Conservation (phyloP, 2,329 filamentous ascomycete species). For the Chaetothyriales sp. region DNA sequence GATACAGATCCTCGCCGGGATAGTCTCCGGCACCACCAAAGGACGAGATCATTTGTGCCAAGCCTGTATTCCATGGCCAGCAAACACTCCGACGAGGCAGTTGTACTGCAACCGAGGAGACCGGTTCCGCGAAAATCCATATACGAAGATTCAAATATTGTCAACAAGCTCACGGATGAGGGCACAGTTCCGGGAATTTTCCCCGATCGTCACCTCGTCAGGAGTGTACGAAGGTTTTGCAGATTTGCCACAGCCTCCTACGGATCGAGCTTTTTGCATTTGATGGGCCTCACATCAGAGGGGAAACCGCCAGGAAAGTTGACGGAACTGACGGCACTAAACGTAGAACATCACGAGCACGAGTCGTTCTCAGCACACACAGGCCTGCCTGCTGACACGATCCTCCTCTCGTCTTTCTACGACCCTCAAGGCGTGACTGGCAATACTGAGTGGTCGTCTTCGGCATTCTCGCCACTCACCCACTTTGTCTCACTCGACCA, state of each 20-base stretch:
- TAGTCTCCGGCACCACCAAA: conserved; percentile 19
- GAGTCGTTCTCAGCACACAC: conserved; percentile 33
- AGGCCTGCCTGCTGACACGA: conserved; percentile 31
- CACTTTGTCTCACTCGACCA: conserved; percentile 62
- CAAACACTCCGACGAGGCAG: conserved; percentile 29
- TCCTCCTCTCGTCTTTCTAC: conserved; percentile 55
- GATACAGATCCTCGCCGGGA: conserved; percentile 18
- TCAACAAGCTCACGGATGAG: conserved; percentile 30
- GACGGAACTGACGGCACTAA: conserved; percentile 20
- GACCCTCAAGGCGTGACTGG: conserved; percentile 52
- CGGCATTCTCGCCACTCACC: conserved; percentile 51
- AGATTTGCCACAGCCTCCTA: conserved; percentile 36
- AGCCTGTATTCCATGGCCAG: conserved; percentile 35
- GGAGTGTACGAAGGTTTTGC: conserved; percentile 33
- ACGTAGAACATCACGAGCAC: conserved; percentile 29
- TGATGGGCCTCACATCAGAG: conserved; percentile 29
- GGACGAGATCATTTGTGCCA: conserved; percentile 28
- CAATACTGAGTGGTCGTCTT: conserved; percentile 38
- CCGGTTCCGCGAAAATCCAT: conserved; percentile 30
- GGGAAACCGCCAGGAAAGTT: conserved; percentile 20
- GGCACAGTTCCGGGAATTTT: conserved; percentile 34
- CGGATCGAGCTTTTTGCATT: conserved; percentile 31
- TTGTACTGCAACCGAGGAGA: conserved; percentile 26
- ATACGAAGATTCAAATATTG: conserved; percentile 33
- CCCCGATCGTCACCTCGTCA: conserved; percentile 32